Evolutionary conservation across 148 eudicot species (phyloP).

Genomic region (Spergularia marina): DNA sequence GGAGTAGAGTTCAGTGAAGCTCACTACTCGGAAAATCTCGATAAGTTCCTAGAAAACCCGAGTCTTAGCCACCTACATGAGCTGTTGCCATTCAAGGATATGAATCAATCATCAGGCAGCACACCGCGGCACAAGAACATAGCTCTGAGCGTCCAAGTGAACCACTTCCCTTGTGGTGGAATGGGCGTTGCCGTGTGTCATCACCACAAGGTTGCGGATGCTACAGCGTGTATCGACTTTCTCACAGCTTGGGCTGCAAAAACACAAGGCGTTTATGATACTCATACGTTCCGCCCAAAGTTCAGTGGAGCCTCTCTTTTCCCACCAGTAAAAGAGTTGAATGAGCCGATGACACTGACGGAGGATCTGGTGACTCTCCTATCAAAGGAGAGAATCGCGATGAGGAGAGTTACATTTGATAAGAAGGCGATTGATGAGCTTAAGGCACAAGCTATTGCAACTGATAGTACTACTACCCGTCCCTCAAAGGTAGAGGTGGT

Average conservation of each 20-base stretch:
- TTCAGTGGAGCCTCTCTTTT: slow-evolving; percentile 10
- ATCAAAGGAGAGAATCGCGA: background rate
- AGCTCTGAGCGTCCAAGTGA: slow-evolving; percentile 18
- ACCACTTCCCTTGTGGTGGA: slow-evolving; percentile 30
- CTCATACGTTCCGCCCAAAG: no score
- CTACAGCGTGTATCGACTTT: slow-evolving; percentile 5
- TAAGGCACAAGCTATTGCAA: no score
- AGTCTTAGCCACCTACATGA: background rate
- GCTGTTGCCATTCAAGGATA: background rate
- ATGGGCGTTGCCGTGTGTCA: slow-evolving; percentile 13
- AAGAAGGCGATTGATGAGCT: background rate
- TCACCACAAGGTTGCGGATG: slow-evolving; percentile 33
- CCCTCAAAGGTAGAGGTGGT: no score
- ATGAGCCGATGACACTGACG: no score
- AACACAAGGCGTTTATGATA: no score
- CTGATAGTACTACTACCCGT: no score
- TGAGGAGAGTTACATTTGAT: background rate
- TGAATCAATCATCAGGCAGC: background rate
- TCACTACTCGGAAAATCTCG: background rate
- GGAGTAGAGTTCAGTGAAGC: slow-evolving; percentile 30
- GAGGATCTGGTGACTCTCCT: no score
- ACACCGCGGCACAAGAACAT: background rate
- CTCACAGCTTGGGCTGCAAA: slow-evolving; percentile 35
- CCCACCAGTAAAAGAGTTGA: no score
- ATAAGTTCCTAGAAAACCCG: slow-evolving; percentile 1